Percentiles rank a stretch among this genome's conserved stretches.
Evolutionary conservation across 495 filamentous ascomycete genomes (phyloP).

Genomic region (Parachaetomium inaequale): DNA sequence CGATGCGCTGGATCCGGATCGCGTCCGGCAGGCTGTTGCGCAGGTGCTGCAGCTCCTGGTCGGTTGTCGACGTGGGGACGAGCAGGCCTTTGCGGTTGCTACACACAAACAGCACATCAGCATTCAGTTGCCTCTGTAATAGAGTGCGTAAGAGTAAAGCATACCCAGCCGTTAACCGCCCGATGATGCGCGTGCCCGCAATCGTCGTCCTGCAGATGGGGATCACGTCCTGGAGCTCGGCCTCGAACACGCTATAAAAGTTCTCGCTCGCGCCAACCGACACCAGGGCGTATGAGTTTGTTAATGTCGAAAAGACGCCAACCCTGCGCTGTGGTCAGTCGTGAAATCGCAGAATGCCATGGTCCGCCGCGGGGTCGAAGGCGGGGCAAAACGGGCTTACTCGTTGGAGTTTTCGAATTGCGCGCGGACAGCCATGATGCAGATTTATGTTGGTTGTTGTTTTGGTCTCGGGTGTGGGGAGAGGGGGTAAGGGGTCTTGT

Average conservation of each 20-base stretch:
- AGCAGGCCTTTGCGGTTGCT: slow-evolving; percentile 96
- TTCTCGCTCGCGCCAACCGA: slow-evolving; percentile 95
- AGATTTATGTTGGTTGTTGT: slow-evolving; percentile 4
- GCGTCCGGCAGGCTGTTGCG: slow-evolving; percentile 87
- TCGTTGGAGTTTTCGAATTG: slow-evolving; percentile 99
- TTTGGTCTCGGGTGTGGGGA: slow-evolving; percentile 14
- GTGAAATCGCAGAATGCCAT: slow-evolving; percentile 1
- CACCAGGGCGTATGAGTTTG: slow-evolving; percentile 91
- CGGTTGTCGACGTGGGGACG: slow-evolving; percentile 91
- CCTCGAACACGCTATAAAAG: slow-evolving; percentile 96
- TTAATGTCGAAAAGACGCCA: slow-evolving; percentile 92
- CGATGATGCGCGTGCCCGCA: slow-evolving; percentile 91
- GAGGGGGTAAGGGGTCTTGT: slow-evolving; percentile 7
- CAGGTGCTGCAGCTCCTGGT: slow-evolving; percentile 96
- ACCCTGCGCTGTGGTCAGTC: slow-evolving; percentile 55
- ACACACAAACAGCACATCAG: not conserved
- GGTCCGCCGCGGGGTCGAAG: slow-evolving; percentile 25
- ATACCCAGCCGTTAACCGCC: slow-evolving; percentile 90
- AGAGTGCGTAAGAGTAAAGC: slow-evolving; percentile 31
- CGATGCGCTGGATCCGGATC: slow-evolving; percentile 89
- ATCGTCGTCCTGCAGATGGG: slow-evolving; percentile 98
- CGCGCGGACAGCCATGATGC: slow-evolving; percentile 72
- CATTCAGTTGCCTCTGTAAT: not conserved
- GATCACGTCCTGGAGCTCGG: slow-evolving; percentile 94
- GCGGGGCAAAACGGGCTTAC: slow-evolving; percentile 51